Percentiles rank a stretch among this genome's conserved stretches.
phyloP scores from a whole-genome alignment of 306 rosid genomes.

The Alnus glutinosa region DNA sequence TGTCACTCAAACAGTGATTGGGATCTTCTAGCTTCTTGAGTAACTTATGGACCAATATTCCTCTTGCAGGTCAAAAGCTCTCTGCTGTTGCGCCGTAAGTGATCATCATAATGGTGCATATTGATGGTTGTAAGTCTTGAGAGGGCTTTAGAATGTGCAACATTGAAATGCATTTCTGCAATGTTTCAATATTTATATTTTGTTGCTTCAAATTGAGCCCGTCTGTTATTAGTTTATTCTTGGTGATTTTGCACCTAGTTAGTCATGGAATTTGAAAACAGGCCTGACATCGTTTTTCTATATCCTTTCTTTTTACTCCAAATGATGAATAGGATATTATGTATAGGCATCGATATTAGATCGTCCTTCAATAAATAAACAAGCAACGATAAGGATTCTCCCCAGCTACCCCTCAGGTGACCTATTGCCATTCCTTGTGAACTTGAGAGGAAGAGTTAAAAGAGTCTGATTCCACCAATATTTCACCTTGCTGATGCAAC shows the following conservation, averaged over 20 bases:
- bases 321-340: too few relatives aligned
- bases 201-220: neutral
- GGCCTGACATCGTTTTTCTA: neutral
- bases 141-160: constrained; percentile 9
- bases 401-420: neutral
- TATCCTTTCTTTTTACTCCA: neutral
- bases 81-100: neutral
- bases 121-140: constrained; percentile 10
- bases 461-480: too few relatives aligned
- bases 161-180: constrained; percentile 25
- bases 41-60: constrained; percentile 17
- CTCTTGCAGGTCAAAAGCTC: constrained; percentile 23
- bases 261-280: neutral
- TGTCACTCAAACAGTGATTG: neutral
- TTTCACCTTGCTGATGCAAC: too few relatives aligned
- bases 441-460: neutral
- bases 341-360: too few relatives aligned
- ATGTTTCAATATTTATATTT: neutral
- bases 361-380: neutral
- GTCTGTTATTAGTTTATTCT: neutral
- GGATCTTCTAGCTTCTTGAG: constrained; percentile 10
- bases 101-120: neutral
- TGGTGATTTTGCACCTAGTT: neutral
- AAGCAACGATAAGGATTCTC: neutral
- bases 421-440: neutral